A percentile compares a stretch with the other conserved stretches of the same genome.
phyloP scores from a whole-genome alignment of 1,139 yeast genomes.

The Geotrichum phurueaensis region DNA sequence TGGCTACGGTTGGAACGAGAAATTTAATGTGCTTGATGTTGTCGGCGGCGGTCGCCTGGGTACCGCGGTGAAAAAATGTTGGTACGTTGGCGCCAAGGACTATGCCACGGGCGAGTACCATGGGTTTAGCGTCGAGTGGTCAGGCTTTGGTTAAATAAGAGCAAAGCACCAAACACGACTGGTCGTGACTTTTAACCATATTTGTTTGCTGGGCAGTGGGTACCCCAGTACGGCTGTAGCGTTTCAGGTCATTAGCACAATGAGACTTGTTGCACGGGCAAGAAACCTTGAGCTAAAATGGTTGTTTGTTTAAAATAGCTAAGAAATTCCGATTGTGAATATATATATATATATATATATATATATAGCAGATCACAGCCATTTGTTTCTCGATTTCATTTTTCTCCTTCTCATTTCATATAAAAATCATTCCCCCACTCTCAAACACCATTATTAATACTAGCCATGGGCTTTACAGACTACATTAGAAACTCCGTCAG shows the following conservation, averaged over 20 bases:
- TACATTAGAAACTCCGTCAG: neutral
- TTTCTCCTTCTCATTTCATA: neutral
- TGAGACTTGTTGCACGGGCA: neutral
- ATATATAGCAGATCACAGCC: neutral
- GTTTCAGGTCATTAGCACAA: neutral
- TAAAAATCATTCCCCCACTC: neutral
- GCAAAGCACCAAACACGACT: neutral
- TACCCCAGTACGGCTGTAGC: neutral
- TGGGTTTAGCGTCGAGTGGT: slow-evolving; percentile 39
- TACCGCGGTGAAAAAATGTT: slow-evolving; percentile 83
- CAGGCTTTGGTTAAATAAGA: slow-evolving; percentile 35
- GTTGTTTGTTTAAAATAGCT: neutral
- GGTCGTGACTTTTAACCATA: neutral
- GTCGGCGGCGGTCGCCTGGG: slow-evolving; percentile 86
- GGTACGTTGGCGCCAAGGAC: slow-evolving; percentile 52
- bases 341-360: no score
- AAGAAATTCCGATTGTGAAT: neutral
- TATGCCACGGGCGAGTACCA: slow-evolving; percentile 25
- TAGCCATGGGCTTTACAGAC: slow-evolving; percentile 10
- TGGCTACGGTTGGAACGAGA: slow-evolving; percentile 46
- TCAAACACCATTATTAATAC: no score
- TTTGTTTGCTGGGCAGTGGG: no score
- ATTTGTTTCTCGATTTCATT: neutral
- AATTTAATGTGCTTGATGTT: slow-evolving; percentile 50
- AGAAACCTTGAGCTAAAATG: neutral